phyloP scores from a whole-genome alignment of 2,329 filamentous ascomycete genomes.

The Helminthosporium solani region DNA sequence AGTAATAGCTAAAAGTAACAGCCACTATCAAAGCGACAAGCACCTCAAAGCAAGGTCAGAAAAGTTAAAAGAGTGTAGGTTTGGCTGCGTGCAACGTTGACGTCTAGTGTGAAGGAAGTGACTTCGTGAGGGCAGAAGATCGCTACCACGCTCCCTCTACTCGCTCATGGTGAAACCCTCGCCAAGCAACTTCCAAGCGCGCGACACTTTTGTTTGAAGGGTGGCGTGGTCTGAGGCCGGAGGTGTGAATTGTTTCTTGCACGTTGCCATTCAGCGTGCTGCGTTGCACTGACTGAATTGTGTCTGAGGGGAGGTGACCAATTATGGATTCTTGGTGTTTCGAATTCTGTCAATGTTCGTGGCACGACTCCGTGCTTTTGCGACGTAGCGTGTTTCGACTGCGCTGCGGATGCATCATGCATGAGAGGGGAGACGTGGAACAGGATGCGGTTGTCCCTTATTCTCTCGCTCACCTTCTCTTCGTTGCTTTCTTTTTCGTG shows the following conservation, averaged over 20 bases:
- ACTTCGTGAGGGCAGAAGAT: neutral
- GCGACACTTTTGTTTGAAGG: constrained; percentile 7
- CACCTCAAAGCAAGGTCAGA: neutral
- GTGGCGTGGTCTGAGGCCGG: constrained; percentile 4
- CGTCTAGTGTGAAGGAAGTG: neutral
- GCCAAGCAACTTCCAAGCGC: constrained; percentile 6
- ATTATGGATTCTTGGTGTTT: neutral
- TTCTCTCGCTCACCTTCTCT: neutral
- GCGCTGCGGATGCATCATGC: neutral
- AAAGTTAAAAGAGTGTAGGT: neutral
- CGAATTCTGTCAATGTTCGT: neutral
- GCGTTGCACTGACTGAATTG: too few relatives aligned
- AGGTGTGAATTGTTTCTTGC: neutral
- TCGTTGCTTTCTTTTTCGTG: too few relatives aligned
- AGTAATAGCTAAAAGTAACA: too few relatives aligned
- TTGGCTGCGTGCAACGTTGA: too few relatives aligned
- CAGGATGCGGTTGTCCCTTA: too few relatives aligned
- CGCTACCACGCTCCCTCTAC: too few relatives aligned
- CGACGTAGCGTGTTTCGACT: neutral
- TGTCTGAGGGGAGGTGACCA: neutral
- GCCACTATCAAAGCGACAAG: constrained; percentile 11
- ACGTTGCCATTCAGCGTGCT: neutral
- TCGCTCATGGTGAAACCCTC: constrained; percentile 3
- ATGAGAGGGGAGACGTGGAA: too few relatives aligned
- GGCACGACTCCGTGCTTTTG: neutral